These are phyloP conservation scores for Colletotrichum navitas DNA, from an alignment of 2,329 filamentous ascomycete species.

Conservation along the genomic window DNA sequence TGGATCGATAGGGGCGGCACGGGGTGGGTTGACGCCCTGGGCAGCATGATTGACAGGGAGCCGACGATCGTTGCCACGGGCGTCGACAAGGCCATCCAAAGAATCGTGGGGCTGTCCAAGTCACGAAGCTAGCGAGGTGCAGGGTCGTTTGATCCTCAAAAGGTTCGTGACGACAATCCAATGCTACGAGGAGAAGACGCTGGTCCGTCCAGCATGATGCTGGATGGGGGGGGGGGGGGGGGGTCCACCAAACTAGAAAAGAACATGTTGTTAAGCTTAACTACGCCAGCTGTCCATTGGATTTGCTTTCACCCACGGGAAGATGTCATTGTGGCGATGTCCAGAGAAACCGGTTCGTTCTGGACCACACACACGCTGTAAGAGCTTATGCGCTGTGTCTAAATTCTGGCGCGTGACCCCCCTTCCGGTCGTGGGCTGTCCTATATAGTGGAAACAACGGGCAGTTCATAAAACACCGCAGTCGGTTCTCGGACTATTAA, in stretches of 20 bases:
- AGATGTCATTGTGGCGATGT: slow-evolving; percentile 8
- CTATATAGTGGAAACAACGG: not conserved
- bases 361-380: not conserved
- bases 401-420: not conserved
- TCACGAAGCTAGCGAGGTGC: not conserved
- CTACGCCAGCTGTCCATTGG: not conserved
- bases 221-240: not conserved
- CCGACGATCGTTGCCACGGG: slow-evolving; percentile 68
- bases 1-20: slow-evolving; percentile 75
- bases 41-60: slow-evolving; percentile 56
- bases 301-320: not conserved
- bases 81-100: slow-evolving; percentile 68
- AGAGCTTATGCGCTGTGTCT: not conserved
- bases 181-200: not conserved
- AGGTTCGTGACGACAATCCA: not conserved
- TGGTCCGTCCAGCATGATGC: slow-evolving; percentile 2
- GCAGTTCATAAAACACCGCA: not conserved
- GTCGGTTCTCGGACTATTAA: not conserved
- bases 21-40: slow-evolving; percentile 75
- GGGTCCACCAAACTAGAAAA: not conserved
- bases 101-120: slow-evolving; percentile 45
- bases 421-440: too few relatives aligned
- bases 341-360: not conserved
- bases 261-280: slow-evolving; percentile 10
- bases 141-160: not conserved